phyloP scores from a whole-genome alignment of 805 yeast species.

The Ogataea ramenticola region DNA sequence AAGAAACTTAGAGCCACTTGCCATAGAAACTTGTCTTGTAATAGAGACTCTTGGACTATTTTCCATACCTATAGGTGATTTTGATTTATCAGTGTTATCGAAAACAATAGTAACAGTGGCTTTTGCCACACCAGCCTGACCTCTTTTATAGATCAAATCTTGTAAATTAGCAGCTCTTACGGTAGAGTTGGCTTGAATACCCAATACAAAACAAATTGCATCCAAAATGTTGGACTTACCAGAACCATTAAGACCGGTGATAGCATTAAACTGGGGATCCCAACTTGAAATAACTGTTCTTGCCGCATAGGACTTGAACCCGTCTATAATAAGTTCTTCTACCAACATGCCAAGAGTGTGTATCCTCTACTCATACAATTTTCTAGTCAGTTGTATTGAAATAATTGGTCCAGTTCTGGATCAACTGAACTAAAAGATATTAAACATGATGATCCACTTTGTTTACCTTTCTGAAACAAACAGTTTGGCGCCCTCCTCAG shows the following conservation, averaged over 20 bases:
- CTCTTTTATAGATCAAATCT: slow-evolving; percentile 92
- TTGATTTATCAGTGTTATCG: slow-evolving; percentile 69
- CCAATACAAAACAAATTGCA: slow-evolving; percentile 97
- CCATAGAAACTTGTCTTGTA: slow-evolving; percentile 83
- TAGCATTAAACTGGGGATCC: slow-evolving; percentile 96
- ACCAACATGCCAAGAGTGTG: slow-evolving; percentile 77
- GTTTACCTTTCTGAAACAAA: not conserved
- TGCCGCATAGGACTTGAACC: slow-evolving; percentile 95
- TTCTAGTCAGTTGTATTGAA: too few relatives aligned
- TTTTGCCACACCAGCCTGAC: slow-evolving; percentile 96
- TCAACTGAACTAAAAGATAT: too few relatives aligned
- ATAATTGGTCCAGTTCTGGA: too few relatives aligned
- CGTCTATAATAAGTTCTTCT: slow-evolving; percentile 95
- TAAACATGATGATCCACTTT: not conserved
- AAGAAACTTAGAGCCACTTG: slow-evolving; percentile 73
- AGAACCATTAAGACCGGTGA: slow-evolving; percentile 95
- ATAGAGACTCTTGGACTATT: slow-evolving; percentile 73
- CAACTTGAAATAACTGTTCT: slow-evolving; percentile 92
- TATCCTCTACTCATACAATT: too few relatives aligned
- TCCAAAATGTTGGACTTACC: slow-evolving; percentile 96
- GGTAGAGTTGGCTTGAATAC: slow-evolving; percentile 89
- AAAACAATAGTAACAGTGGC: slow-evolving; percentile 96
- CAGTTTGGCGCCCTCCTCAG: too few relatives aligned
- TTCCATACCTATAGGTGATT: slow-evolving; percentile 85
- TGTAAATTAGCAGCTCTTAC: slow-evolving; percentile 91